Conservation (phyloP, 1,139 yeast genomes). For the Saccharomycopsis crataegensis region DNA sequence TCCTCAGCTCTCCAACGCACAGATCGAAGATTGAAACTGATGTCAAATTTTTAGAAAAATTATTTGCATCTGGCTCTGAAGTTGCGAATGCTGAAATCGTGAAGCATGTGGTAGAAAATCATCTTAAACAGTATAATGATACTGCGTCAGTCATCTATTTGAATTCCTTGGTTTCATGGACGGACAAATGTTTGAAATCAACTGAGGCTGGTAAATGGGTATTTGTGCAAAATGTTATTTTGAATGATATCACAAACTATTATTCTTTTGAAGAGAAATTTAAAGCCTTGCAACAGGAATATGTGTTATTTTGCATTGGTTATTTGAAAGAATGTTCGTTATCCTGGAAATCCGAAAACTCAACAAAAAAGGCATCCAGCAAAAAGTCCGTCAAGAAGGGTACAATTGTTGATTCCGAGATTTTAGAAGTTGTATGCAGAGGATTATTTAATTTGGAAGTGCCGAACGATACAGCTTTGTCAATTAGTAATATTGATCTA, state of each 20-base stretch:
- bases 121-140: neutral
- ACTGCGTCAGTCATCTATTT: neutral
- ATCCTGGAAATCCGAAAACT: too few species aligned
- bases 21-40: conserved; percentile 7
- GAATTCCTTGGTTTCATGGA: neutral
- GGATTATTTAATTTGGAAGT: neutral
- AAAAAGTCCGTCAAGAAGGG: too few species aligned
- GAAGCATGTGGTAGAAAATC: neutral
- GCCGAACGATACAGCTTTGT: neutral
- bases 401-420: too few species aligned
- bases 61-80: neutral
- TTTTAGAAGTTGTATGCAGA: too few species aligned
- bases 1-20: conserved; percentile 9
- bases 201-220: neutral
- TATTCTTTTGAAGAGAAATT: neutral
- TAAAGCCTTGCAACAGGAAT: neutral
- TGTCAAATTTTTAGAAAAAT: neutral
- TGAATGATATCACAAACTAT: neutral
- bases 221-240: neutral
- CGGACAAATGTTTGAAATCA: neutral
- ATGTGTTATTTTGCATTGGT: neutral
- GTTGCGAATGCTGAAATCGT: neutral
- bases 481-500: neutral
- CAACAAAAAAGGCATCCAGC: too few species aligned
- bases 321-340: neutral